phyloP scores from a whole-genome alignment of 257 asterid genomes.

The Linderniella brevidens region DNA sequence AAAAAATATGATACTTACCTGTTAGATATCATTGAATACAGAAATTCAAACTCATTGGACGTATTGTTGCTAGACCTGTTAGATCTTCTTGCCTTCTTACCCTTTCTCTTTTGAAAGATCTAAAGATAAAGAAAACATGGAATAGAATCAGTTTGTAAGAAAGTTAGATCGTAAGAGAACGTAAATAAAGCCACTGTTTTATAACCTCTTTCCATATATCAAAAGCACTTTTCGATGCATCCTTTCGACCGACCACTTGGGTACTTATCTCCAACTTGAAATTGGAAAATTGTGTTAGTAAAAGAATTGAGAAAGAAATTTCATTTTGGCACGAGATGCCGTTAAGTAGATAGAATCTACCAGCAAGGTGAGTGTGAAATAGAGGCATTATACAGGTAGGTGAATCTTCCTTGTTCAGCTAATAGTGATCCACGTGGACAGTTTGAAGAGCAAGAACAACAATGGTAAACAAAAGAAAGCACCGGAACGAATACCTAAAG shows the following conservation, averaged over 20 bases:
- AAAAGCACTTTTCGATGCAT: conserved; percentile 67
- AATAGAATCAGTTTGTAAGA: background rate
- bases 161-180: background rate
- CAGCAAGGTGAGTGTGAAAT: no score
- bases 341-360: conserved; percentile 1
- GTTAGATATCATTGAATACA: conserved; percentile 66
- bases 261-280: conserved; percentile 69
- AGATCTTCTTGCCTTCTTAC: conserved; percentile 34
- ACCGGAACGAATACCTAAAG: no score
- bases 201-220: conserved; percentile 96
- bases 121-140: conserved; percentile 12
- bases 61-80: conserved; percentile 19
- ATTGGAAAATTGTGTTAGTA: background rate
- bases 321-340: conserved; percentile 7
- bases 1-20: conserved; percentile 33
- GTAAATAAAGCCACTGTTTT: conserved; percentile 4
- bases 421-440: no score
- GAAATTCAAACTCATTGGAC: conserved; percentile 46
- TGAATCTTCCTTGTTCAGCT: no score
- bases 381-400: no score
- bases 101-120: conserved; percentile 77
- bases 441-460: no score
- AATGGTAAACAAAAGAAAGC: no score
- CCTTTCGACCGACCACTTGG: conserved; percentile 93
- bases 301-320: background rate